Evolutionary conservation across 495 filamentous ascomycete species (phyloP).

Genomic region (Penicillium coffeae): DNA sequence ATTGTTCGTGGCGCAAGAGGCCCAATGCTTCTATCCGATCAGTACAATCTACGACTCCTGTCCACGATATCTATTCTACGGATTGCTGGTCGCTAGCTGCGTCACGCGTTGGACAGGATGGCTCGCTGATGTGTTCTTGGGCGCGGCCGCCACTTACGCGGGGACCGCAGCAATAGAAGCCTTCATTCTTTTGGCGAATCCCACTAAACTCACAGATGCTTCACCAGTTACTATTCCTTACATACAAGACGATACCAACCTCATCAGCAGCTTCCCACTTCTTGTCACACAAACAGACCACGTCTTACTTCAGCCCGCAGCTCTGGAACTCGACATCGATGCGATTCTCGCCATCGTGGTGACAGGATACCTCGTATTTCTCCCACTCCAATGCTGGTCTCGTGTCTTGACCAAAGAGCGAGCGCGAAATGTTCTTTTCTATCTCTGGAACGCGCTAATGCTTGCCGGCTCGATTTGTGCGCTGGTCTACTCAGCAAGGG

Average conservation of each 20-base stretch:
- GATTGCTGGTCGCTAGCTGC: conserved; percentile 25
- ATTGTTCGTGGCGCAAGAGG: conserved; percentile 33
- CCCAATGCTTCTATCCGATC: conserved; percentile 31
- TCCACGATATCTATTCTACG: conserved; percentile 35
- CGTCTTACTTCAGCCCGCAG: conserved; percentile 21
- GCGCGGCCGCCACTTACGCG: conserved; percentile 32
- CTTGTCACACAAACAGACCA: conserved; percentile 20
- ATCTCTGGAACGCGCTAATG: conserved; percentile 32
- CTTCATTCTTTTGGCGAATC: conserved; percentile 29
- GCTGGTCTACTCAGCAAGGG: conserved; percentile 19
- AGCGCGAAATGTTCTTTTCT: conserved; percentile 26
- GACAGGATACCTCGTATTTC: conserved; percentile 36
- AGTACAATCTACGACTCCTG: conserved; percentile 36
- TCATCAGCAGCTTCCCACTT: conserved; percentile 18
- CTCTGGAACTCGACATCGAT: conserved; percentile 31
- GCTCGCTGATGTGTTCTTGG: conserved; percentile 30
- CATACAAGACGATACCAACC: conserved; percentile 15
- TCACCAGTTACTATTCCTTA: conserved; percentile 23
- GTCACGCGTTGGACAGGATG: conserved; percentile 34
- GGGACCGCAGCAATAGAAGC: conserved; percentile 33
- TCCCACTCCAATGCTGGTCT: conserved; percentile 35
- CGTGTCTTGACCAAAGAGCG: conserved; percentile 22
- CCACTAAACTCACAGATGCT: conserved; percentile 5
- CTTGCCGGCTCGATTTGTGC: conserved; percentile 28
- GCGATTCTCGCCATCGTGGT: conserved; percentile 36